Conservation (phyloP, 176 grass and related monocot species). For the Pontederia paniculata region DNA sequence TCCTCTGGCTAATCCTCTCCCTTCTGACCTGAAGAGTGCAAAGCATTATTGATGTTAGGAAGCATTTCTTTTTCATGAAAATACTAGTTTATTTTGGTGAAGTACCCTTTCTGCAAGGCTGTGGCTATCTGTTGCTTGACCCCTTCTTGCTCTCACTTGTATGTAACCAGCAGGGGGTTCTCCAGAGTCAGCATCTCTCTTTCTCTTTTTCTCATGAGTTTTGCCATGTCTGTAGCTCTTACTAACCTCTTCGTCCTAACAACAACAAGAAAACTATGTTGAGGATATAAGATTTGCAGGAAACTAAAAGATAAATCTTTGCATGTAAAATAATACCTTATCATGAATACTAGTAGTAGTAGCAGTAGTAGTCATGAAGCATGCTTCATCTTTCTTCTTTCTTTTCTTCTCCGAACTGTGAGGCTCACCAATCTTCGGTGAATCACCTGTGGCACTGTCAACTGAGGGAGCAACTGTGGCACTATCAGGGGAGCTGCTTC, state of each 20-base stretch:
- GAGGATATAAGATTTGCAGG: background rate
- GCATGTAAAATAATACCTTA: background rate
- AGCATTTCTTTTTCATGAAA: background rate
- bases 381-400: slow-evolving; percentile 1
- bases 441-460: background rate
- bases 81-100: background rate
- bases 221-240: slow-evolving; percentile 2
- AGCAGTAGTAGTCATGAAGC: background rate
- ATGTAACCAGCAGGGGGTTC: slow-evolving; percentile 15
- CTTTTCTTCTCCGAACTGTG: slow-evolving; percentile 5
- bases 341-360: background rate
- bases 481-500: slow-evolving; percentile 11
- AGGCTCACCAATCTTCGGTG: too few species aligned
- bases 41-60: too few species aligned
- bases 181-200: too few species aligned
- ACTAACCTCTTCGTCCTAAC: slow-evolving; percentile 7
- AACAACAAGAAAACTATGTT: background rate
- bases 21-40: slow-evolving; percentile 29
- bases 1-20: slow-evolving; percentile 40
- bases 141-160: slow-evolving; percentile 36
- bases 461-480: slow-evolving; percentile 2
- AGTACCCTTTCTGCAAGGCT: slow-evolving; percentile 29
- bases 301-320: background rate
- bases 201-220: slow-evolving; percentile 5
- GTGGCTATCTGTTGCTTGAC: slow-evolving; percentile 32